Base-by-base conservation (phyloP, 257 asterid genomes). In the Craterostigma plantagineum region DNA sequence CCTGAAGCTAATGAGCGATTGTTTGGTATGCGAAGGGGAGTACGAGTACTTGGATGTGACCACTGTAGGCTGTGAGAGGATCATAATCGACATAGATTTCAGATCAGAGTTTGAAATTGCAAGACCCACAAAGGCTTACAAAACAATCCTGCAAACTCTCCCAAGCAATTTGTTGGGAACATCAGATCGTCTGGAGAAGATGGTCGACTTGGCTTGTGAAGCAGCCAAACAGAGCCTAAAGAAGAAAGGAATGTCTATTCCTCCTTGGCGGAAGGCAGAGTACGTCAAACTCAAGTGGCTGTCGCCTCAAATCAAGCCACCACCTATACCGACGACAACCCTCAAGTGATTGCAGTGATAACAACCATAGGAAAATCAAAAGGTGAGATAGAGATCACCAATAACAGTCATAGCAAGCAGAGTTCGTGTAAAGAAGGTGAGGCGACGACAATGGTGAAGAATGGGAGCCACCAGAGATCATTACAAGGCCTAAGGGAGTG, bases 201-300 rank as follows among this genome's bases (percentile, higher is more conserved):
- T 87, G 11, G 65, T 87, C 6, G 41, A 49, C 18, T 34, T 75
- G 9, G 80, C 69, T 16, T 64, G 91, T 0, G 98, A 87, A 13
- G 77, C 93, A 18, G 93, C 81, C 14, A 79, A 60, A 44, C 92
- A 64, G 57, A 82, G 93, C 68, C 56, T 87, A 39, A 79, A 65
- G 75, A 83, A 82, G 69, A 79, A 67, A 59, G 93, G 95, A 13
- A 78, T 87, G 95, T 80, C 87, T 14, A 36, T 69, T 38, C 95
- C 98, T 10, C 97, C 95, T 0, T 87, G 95, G 97, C 86, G 95
- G 18, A 78, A 61, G 51, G 64, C 77, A 14, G 92, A 68, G 18
- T 87, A 87, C 33, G 75, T 87, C 14, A 76, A 67, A 60, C 70
- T 92, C 45, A 87, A 87, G 59, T 87, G 97, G 95, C 75, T 81